These are phyloP conservation scores for Naganishia albida DNA, from an alignment of 1,284 basidiomycete genomes.

Conservation along the genomic window DNA sequence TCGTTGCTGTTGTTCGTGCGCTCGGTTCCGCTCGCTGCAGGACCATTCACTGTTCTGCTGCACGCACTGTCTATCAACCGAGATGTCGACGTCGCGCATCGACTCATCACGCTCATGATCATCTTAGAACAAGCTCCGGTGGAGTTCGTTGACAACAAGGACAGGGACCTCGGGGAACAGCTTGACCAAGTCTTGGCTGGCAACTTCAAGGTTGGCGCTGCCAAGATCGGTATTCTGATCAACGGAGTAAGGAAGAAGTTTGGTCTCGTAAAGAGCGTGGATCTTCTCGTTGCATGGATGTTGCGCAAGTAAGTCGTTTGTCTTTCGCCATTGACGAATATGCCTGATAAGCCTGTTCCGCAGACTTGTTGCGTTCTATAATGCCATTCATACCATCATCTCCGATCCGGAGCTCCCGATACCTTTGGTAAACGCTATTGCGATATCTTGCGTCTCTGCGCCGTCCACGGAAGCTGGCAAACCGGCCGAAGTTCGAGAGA, in stretches of 20 bases:
- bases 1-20: slow-evolving; percentile 51
- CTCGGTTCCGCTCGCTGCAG: slow-evolving; percentile 46
- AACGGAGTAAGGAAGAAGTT: slow-evolving; percentile 48
- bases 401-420: slow-evolving; percentile 40
- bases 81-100: slow-evolving; percentile 50
- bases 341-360: neutral
- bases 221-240: slow-evolving; percentile 35
- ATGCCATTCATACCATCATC: slow-evolving; percentile 38
- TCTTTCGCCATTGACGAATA: neutral
- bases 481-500: slow-evolving; percentile 37
- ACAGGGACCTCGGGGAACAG: slow-evolving; percentile 26
- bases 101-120: slow-evolving; percentile 49
- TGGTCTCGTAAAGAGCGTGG: slow-evolving; percentile 40
- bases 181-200: slow-evolving; percentile 38
- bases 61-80: slow-evolving; percentile 43
- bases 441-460: slow-evolving; percentile 38
- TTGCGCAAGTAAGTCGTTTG: slow-evolving; percentile 22
- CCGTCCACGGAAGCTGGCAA: slow-evolving; percentile 32
- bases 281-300: slow-evolving; percentile 24
- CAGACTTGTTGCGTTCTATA: slow-evolving; percentile 31
- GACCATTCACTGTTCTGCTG: slow-evolving; percentile 46
- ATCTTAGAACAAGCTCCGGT: slow-evolving; percentile 46
- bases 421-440: slow-evolving; percentile 39
- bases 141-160: slow-evolving; percentile 42
- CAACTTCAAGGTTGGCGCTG: slow-evolving; percentile 38